phyloP scores from a whole-genome alignment of 163 green algal genomes.

The Coccomyxa subellipsoidea region DNA sequence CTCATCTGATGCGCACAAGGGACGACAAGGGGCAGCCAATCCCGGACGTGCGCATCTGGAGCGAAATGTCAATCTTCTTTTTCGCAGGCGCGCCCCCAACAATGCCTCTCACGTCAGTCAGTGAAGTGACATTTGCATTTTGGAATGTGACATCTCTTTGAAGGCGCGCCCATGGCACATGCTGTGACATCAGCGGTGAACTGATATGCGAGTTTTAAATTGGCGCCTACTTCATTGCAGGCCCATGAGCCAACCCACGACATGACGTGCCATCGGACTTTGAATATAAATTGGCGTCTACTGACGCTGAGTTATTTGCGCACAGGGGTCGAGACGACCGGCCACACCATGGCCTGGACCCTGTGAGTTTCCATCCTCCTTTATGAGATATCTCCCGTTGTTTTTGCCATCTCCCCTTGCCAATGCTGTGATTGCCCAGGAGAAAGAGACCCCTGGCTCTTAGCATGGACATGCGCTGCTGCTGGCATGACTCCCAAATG shows the following conservation, averaged over 20 bases:
- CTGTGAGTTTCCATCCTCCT: slow-evolving; percentile 10
- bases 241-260: too few relatives aligned
- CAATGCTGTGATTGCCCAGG: not conserved
- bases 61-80: slow-evolving; percentile 6
- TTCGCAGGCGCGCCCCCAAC: slow-evolving; percentile 3
- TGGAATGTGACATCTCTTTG: too few relatives aligned
- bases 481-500: too few relatives aligned
- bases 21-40: not conserved
- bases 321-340: slow-evolving; percentile 24
- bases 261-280: too few relatives aligned
- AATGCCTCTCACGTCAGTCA: too few relatives aligned
- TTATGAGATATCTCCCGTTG: not conserved
- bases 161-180: too few relatives aligned
- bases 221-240: not conserved
- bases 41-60: not conserved
- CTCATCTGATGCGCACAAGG: not conserved
- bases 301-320: not conserved
- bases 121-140: too few relatives aligned
- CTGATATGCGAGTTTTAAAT: too few relatives aligned
- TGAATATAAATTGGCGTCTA: not conserved
- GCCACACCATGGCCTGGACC: slow-evolving; percentile 18
- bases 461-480: too few relatives aligned
- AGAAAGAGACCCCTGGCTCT: too few relatives aligned
- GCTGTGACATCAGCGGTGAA: too few relatives aligned
- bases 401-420: not conserved